phyloP scores from a whole-genome alignment of 2,329 filamentous ascomycete species.

The Alternaria ventricosa region DNA sequence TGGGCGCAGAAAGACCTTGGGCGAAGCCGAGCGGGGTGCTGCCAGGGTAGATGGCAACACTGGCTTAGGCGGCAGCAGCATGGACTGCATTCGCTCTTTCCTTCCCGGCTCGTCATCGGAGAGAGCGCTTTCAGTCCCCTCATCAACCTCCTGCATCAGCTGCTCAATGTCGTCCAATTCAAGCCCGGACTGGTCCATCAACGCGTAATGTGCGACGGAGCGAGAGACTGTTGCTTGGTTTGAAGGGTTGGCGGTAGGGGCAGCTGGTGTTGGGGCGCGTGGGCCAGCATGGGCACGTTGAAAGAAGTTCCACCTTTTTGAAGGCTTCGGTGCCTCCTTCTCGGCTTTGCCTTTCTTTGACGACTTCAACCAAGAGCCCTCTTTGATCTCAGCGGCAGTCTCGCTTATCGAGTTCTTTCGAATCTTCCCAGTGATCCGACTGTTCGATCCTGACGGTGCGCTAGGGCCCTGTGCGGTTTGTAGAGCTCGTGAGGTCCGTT shows the following conservation, averaged over 20 bases:
- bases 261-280: slow-evolving; percentile 41
- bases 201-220: slow-evolving; percentile 64
- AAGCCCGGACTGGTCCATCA: slow-evolving; percentile 58
- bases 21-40: slow-evolving; percentile 44
- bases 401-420: slow-evolving; percentile 36
- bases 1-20: slow-evolving; percentile 43
- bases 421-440: slow-evolving; percentile 22
- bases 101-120: slow-evolving; percentile 30
- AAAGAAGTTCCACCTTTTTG: slow-evolving; percentile 66
- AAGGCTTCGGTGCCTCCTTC: slow-evolving; percentile 45
- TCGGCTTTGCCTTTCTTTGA: slow-evolving; percentile 38
- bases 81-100: slow-evolving; percentile 46
- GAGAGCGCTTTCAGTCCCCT: slow-evolving; percentile 28
- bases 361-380: slow-evolving; percentile 48
- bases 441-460: slow-evolving; percentile 16
- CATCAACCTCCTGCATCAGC: slow-evolving; percentile 53
- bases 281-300: slow-evolving; percentile 56
- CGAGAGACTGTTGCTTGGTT: slow-evolving; percentile 42
- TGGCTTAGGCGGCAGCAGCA: slow-evolving; percentile 48
- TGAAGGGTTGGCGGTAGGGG: slow-evolving; percentile 50
- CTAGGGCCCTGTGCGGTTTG: slow-evolving; percentile 30
- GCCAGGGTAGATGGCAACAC: slow-evolving; percentile 36
- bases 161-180: slow-evolving; percentile 55
- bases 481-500: slow-evolving; percentile 36
- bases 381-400: slow-evolving; percentile 37